Evolutionary conservation across 805 yeast genomes (phyloP).

Genomic region (Vanderwaltozyma polyspora): DNA sequence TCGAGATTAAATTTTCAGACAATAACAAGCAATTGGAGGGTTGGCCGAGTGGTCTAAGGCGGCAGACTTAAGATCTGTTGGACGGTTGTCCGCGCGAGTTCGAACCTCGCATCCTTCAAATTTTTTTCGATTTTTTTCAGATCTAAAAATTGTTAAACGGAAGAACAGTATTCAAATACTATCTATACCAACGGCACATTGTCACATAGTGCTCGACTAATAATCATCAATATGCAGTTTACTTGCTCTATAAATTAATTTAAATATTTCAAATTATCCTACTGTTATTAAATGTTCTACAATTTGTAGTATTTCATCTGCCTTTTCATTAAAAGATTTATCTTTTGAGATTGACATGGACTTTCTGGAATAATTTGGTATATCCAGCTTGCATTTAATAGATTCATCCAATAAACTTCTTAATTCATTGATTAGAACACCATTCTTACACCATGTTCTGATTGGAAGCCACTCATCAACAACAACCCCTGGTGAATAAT

Average conservation of each 20-base stretch:
- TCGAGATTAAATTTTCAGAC: too few species aligned
- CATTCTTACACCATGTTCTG: slow-evolving; percentile 89
- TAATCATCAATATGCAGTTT: neutral
- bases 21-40: slow-evolving; percentile 26
- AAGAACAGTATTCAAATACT: too few species aligned
- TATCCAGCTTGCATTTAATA: slow-evolving; percentile 48
- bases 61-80: slow-evolving; percentile 33
- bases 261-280: too few species aligned
- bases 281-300: slow-evolving; percentile 30
- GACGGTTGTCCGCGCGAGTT: slow-evolving; percentile 32
- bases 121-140: neutral
- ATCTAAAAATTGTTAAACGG: too few species aligned
- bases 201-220: neutral
- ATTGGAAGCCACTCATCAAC: slow-evolving; percentile 85
- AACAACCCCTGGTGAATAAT: slow-evolving; percentile 70
- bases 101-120: slow-evolving; percentile 30
- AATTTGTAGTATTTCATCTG: slow-evolving; percentile 29
- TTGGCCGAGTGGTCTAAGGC: slow-evolving; percentile 34
- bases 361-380: slow-evolving; percentile 30
- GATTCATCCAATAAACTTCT: slow-evolving; percentile 56
- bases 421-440: slow-evolving; percentile 66
- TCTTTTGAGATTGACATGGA: neutral
- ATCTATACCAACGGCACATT: too few species aligned
- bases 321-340: too few species aligned
- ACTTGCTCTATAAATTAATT: too few species aligned